Evolutionary conservation across 1,139 yeast genomes (phyloP), one percentile per base, ranked within the genome.

Genomic region (Taiozyma sp.): DNA sequence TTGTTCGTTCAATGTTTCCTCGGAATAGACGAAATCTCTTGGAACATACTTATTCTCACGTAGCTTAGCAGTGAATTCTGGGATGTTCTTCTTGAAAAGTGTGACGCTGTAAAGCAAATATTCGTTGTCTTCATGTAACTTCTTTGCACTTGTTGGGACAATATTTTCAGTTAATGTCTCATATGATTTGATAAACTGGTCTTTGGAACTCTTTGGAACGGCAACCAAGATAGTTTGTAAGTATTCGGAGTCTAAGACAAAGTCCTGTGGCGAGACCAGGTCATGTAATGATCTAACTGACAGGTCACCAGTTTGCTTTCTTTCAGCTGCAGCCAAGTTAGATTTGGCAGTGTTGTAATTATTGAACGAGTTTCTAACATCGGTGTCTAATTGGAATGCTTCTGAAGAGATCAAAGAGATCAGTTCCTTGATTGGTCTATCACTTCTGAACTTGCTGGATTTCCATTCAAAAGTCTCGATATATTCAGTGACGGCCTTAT

Each of bases 21-120:
- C 96, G 19, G 93, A 85, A 70, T 89, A 90, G 53, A 83, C 81
- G 65, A 90, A 90, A 62, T 95, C 99, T 65, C 99, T 83, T 48
- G 97, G 97, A 55, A 87, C 83, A 85, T 91, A 93, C 70, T 88
- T 88, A 59, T 76, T 78, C 62, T 95, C 99, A 67, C 99, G 81
- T 44, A 89, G 79, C 50, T 81, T 81, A 56, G 76, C 74, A 48
- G 79, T 73, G 61, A 88, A 93, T 51, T 86, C 90, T 35, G 79
- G 76, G 44, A 80, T 82, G 62, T 73, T 85, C 70, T 90, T 93
- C 64, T 86, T 87, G 77, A 93, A 93, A 55, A 93, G 69, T 7
- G 96, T 88, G 21, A 90, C 93, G 47, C 84, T 78, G 72, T 80
- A 90, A 58, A 93, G 76, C 41, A 74, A 67, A 65, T 73, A 93